Conservation (phyloP, 352 stramenopile genomes). For the Phytopythium montanum region DNA sequence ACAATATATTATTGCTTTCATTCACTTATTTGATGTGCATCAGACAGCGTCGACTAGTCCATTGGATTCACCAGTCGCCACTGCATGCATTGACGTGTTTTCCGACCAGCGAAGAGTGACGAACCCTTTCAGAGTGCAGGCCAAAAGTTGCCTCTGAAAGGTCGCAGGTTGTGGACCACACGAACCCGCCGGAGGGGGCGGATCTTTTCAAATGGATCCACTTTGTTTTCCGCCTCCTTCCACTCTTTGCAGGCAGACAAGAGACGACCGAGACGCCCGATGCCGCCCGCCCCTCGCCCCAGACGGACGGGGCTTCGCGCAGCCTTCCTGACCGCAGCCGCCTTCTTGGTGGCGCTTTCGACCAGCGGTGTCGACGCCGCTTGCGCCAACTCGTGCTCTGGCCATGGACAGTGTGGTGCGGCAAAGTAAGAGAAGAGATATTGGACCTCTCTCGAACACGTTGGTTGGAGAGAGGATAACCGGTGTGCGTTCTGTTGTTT, state of each 20-base stretch:
- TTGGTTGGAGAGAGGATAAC: not conserved
- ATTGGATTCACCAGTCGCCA: too few species aligned
- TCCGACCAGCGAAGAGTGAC: not conserved
- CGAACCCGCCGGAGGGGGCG: not conserved
- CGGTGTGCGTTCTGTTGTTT: not conserved
- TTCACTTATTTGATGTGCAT: too few species aligned
- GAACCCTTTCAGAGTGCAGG: not conserved
- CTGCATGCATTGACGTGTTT: too few species aligned
- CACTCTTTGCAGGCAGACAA: not conserved
- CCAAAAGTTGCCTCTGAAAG: conserved; percentile 1
- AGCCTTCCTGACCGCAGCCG: not conserved
- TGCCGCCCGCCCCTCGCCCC: not conserved
- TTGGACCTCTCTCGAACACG: too few species aligned
- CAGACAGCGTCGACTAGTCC: too few species aligned
- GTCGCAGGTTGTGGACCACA: not conserved
- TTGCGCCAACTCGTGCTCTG: conserved; percentile 64
- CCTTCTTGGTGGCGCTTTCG: not conserved
- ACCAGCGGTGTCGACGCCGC: conserved; percentile 10
- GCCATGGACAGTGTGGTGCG: conserved; percentile 45
- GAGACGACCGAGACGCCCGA: not conserved
- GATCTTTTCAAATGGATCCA: not conserved
- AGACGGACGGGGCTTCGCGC: not conserved
- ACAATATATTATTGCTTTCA: too few species aligned
- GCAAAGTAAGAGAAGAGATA: conserved; percentile 32
- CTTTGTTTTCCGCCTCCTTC: not conserved